Evolutionary conservation across 306 rosid genomes (phyloP).

Genomic region (Chamaecrista fasciculata): DNA sequence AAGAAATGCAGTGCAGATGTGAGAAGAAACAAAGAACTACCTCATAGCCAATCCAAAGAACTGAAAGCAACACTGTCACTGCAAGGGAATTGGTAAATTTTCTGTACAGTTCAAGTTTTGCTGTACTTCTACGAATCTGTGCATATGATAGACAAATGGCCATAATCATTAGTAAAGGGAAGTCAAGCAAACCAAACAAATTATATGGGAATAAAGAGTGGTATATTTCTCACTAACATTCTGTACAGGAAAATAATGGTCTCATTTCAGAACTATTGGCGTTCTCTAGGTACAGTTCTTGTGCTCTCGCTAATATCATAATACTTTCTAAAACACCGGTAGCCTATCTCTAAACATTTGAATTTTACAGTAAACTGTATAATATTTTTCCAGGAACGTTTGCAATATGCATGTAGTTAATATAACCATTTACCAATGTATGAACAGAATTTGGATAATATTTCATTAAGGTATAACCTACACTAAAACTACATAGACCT

Average conservation of each 20-base stretch:
- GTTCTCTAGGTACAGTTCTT: conserved; percentile 10
- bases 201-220: background rate
- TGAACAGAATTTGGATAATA: background rate
- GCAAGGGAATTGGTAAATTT: conserved; percentile 81
- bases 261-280: conserved; percentile 1
- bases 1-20: background rate
- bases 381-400: conserved; percentile 2
- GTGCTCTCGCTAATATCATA: conserved; percentile 2
- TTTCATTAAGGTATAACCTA: background rate
- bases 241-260: conserved; percentile 17
- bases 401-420: background rate
- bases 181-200: conserved; percentile 17
- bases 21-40: conserved; percentile 29
- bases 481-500: background rate
- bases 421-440: background rate
- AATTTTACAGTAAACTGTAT: background rate
- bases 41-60: conserved; percentile 78
- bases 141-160: conserved; percentile 10
- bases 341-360: background rate
- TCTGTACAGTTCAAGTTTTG: conserved; percentile 75
- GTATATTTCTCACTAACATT: conserved; percentile 4
- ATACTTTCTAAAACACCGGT: background rate
- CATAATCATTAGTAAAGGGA: conserved; percentile 13
- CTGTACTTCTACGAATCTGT: conserved; percentile 61
- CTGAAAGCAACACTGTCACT: conserved; percentile 65